These are phyloP conservation scores for Cadophora sp. DNA, from an alignment of 2,329 filamentous ascomycete genomes.

Conservation along the genomic window DNA sequence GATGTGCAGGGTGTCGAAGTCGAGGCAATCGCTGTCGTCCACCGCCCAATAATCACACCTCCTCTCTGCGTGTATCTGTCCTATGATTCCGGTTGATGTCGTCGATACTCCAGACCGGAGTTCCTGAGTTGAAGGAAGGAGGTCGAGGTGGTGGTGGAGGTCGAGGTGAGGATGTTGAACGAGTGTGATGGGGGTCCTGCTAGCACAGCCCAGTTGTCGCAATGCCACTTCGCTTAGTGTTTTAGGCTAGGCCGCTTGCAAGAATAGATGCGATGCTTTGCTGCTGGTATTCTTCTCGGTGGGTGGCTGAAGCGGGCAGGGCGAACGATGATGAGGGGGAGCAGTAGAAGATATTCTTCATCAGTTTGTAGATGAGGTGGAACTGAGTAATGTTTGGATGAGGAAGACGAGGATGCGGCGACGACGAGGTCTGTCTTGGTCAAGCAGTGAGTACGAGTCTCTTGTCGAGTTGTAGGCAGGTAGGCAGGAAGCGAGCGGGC, in stretches of 20 bases:
- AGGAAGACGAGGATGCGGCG: conserved; percentile 6
- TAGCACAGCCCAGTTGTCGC: conserved; percentile 26
- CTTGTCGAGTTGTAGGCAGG: background rate
- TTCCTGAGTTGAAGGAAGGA: conserved; percentile 19
- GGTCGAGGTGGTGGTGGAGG: conserved; percentile 10
- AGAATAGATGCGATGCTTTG: conserved; percentile 16
- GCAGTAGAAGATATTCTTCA: conserved; percentile 7
- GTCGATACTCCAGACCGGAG: conserved; percentile 27
- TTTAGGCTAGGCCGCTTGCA: conserved; percentile 24
- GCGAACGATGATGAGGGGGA: conserved; percentile 3
- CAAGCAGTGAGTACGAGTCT: background rate
- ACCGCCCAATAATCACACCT: conserved; percentile 27
- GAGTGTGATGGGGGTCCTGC: conserved; percentile 22
- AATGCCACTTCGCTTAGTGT: conserved; percentile 25
- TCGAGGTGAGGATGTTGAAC: conserved; percentile 23
- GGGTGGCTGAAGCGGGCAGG: conserved; percentile 16
- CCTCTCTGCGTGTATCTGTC: conserved; percentile 26
- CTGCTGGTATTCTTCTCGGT: background rate
- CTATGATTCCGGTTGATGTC: conserved; percentile 19
- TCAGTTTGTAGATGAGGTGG: background rate
- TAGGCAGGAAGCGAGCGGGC: background rate
- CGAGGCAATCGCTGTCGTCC: conserved; percentile 21
- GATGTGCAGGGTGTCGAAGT: conserved; percentile 37
- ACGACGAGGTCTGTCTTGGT: conserved; percentile 12
- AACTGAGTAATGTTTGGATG: background rate